Conservation (phyloP, 768 basidiomycete genomes). For the Suillus subluteus region DNA sequence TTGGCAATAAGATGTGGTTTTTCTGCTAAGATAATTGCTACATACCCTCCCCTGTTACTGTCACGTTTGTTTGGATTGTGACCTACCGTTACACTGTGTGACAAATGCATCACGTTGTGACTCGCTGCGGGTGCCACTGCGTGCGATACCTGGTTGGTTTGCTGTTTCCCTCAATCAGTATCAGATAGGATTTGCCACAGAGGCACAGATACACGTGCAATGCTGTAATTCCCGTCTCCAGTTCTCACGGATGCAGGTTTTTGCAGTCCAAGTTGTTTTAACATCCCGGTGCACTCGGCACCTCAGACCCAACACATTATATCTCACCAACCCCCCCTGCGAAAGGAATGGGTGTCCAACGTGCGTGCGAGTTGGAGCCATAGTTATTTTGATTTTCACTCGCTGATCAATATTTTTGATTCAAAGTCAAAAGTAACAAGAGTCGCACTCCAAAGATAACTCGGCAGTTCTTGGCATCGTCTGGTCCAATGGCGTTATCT, state of each 20-base stretch:
- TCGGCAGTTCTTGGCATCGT: neutral
- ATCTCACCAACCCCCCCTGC: neutral
- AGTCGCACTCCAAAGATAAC: neutral
- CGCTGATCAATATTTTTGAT: neutral
- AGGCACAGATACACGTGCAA: slow-evolving; percentile 3
- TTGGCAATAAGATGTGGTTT: neutral
- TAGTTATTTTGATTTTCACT: neutral
- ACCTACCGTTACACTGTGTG: neutral
- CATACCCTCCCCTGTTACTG: too few relatives aligned
- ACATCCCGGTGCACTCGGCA: neutral
- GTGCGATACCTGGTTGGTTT: neutral
- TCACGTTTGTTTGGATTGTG: neutral
- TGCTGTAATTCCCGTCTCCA: slow-evolving; percentile 2
- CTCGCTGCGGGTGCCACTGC: too few relatives aligned
- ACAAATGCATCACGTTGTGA: neutral
- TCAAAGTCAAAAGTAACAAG: slow-evolving; percentile 2
- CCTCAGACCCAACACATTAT: neutral
- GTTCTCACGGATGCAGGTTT: neutral
- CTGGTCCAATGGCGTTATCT: slow-evolving; percentile 1
- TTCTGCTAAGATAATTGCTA: too few relatives aligned
- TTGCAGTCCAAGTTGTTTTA: neutral
- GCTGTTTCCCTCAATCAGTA: neutral
- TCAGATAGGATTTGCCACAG: neutral
- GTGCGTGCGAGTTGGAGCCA: neutral
- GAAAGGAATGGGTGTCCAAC: neutral